Evolutionary conservation across 805 yeast genomes (phyloP).

Genomic region (Blastobotrys americana): DNA sequence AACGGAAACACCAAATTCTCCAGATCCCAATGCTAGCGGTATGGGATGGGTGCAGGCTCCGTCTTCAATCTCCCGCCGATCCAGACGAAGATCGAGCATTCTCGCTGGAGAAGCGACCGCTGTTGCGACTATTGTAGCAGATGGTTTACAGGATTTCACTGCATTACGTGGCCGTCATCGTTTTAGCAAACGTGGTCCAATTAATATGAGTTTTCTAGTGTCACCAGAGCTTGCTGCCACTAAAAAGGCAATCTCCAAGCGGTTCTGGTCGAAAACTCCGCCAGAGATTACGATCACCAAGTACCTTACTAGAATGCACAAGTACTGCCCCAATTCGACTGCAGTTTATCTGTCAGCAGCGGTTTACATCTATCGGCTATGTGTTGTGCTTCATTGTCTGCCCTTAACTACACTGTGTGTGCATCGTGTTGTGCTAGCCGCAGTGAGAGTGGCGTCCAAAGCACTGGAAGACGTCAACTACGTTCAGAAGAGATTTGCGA

Average conservation of each 20-base stretch:
- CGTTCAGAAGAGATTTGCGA: constrained; percentile 40
- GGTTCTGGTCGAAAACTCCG: constrained; percentile 29
- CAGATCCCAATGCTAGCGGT: not conserved
- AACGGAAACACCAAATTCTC: not conserved
- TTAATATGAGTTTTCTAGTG: not conserved
- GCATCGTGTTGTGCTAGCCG: constrained; percentile 40
- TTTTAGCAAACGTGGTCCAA: not conserved
- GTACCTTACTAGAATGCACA: constrained; percentile 32
- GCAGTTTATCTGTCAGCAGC: constrained; percentile 35
- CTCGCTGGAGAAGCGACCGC: constrained; percentile 18
- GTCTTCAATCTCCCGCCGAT: not conserved
- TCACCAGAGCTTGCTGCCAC: constrained; percentile 7
- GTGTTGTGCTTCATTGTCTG: constrained; percentile 25
- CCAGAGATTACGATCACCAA: constrained; percentile 28
- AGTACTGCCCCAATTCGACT: constrained; percentile 34
- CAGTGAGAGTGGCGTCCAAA: constrained; percentile 41
- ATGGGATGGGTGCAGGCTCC: not conserved
- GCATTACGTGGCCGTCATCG: not conserved
- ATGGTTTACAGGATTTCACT: not conserved
- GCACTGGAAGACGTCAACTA: constrained; percentile 42
- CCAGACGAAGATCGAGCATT: constrained; percentile 14
- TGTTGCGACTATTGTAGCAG: constrained; percentile 15
- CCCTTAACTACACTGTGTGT: constrained; percentile 33
- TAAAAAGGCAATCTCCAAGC: constrained; percentile 20
- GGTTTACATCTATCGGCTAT: constrained; percentile 29